These are phyloP conservation scores for Candida krabiensis DNA, from an alignment of 805 yeast genomes.

Conservation along the genomic window DNA sequence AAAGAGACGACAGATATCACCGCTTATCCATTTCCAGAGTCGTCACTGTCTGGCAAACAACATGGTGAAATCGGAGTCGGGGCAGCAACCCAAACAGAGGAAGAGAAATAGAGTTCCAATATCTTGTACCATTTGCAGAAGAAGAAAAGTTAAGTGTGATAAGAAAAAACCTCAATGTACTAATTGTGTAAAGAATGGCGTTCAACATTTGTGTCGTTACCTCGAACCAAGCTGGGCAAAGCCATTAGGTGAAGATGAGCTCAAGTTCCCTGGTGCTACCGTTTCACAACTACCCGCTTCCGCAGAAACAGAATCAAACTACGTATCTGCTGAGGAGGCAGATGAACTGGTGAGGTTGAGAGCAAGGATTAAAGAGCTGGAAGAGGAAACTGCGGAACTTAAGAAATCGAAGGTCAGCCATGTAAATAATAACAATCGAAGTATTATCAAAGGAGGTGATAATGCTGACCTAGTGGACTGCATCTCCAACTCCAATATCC, in stretches of 20 bases:
- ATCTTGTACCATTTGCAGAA: slow-evolving; percentile 39
- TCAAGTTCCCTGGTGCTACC: slow-evolving; percentile 24
- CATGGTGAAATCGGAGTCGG: slow-evolving; percentile 15
- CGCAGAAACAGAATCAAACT: slow-evolving; percentile 3
- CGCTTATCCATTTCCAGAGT: too few relatives aligned
- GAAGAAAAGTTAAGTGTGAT: slow-evolving; percentile 41
- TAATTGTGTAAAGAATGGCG: slow-evolving; percentile 57
- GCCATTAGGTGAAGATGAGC: slow-evolving; percentile 36
- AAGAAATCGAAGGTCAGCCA: slow-evolving; percentile 8
- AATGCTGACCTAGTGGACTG: slow-evolving; percentile 32
- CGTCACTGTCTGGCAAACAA: neutral
- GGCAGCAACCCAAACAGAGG: slow-evolving; percentile 26
- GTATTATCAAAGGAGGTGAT: slow-evolving; percentile 17
- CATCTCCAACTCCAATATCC: slow-evolving; percentile 33
- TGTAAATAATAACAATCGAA: slow-evolving; percentile 5
- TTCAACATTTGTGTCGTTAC: slow-evolving; percentile 56
- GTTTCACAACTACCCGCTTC: slow-evolving; percentile 8
- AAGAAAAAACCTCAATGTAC: slow-evolving; percentile 55
- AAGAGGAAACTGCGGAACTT: slow-evolving; percentile 26
- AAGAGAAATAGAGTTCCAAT: slow-evolving; percentile 40
- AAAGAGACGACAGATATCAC: neutral
- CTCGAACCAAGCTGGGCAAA: slow-evolving; percentile 63
- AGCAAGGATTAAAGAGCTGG: slow-evolving; percentile 29
- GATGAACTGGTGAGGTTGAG: slow-evolving; percentile 26
- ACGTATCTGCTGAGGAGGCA: slow-evolving; percentile 13